Conservation (phyloP, 805 yeast species). For the Starmerella cellae region DNA sequence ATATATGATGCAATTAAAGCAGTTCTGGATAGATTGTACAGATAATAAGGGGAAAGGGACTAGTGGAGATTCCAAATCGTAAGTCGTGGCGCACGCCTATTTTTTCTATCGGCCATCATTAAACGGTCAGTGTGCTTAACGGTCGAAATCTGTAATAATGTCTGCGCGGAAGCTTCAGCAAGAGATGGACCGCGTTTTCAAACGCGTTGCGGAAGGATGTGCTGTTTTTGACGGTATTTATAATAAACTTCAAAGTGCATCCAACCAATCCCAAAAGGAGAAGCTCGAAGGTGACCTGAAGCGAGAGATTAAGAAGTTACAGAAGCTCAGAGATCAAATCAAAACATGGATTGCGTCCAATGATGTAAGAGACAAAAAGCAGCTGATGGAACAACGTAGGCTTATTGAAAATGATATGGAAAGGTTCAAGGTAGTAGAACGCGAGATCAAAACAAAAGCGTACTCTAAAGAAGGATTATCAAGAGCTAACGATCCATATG, state of each 20-base stretch:
- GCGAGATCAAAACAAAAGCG: constrained; percentile 84
- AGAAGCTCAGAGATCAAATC: constrained; percentile 85
- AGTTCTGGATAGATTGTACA: too few relatives aligned
- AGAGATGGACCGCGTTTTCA: constrained; percentile 86
- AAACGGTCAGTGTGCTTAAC: neutral
- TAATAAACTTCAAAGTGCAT: constrained; percentile 70
- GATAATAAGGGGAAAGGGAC: too few relatives aligned
- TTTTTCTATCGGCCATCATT: neutral
- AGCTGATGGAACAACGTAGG: constrained; percentile 60
- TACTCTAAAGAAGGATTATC: constrained; percentile 83
- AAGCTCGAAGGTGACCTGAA: constrained; percentile 80
- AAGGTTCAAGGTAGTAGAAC: constrained; percentile 85
- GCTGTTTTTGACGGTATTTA: constrained; percentile 72
- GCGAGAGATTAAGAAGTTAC: constrained; percentile 88
- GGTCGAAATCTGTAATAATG: constrained; percentile 18
- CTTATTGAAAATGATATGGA: constrained; percentile 69
- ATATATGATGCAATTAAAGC: too few relatives aligned
- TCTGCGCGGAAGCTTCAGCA: constrained; percentile 24
- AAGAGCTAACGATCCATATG: constrained; percentile 64
- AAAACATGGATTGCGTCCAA: constrained; percentile 88
- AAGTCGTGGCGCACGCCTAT: neutral
- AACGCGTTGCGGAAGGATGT: constrained; percentile 85
- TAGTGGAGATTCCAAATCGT: neutral
- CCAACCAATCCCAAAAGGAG: constrained; percentile 79
- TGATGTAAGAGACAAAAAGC: constrained; percentile 80